Evolutionary conservation across 2,329 filamentous ascomycete genomes (phyloP).

Genomic region (Dactylonectria macrodidyma): DNA sequence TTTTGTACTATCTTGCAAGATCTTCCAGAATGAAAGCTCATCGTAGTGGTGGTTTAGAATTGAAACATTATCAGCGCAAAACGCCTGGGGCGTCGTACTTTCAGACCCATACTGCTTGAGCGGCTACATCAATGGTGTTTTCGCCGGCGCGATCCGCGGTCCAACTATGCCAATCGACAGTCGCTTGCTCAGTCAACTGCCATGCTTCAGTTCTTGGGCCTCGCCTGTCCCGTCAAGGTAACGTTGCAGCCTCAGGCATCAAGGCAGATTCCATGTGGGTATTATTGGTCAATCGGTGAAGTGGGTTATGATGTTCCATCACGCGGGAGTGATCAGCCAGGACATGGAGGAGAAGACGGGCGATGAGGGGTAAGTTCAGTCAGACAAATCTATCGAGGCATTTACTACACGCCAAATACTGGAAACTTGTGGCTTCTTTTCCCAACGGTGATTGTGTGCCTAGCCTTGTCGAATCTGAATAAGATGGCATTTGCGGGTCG

Average conservation of each 20-base stretch:
- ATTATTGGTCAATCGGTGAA: neutral
- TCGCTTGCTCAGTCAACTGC: no score
- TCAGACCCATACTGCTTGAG: no score
- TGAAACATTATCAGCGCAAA: no score
- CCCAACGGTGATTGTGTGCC: neutral
- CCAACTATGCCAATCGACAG: no score
- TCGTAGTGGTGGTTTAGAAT: no score
- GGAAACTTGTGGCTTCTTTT: neutral
- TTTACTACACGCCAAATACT: neutral
- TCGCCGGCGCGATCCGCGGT: no score
- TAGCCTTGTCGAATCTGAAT: neutral
- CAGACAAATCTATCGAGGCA: neutral
- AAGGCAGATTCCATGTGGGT: neutral
- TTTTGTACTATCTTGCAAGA: no score
- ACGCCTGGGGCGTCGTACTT: no score
- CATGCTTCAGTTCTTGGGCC: no score
- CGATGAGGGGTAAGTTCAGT: neutral
- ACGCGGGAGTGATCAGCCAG: neutral
- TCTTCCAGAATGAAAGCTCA: no score
- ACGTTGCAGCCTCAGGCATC: neutral
- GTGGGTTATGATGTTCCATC: neutral
- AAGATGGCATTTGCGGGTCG: slow-evolving; percentile 16
- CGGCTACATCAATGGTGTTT: no score
- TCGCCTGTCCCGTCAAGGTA: no score
- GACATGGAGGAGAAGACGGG: neutral